Base-by-base conservation (phyloP, 179 eudicot genomes). In the Beta lomatogona region DNA sequence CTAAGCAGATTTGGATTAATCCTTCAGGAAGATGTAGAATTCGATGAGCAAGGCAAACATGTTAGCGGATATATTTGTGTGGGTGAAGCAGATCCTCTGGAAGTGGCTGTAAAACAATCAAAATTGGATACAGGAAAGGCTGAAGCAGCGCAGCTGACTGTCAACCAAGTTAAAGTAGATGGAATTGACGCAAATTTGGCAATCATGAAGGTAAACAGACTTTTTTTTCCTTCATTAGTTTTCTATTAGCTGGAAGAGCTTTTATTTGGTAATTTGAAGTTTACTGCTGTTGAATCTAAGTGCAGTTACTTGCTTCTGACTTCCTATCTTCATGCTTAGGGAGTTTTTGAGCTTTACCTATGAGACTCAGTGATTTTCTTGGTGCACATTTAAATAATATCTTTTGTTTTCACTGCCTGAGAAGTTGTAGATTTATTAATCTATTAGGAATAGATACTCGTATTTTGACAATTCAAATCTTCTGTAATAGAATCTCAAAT, bases 171-270 rank as follows among this genome's bases (percentile, higher is more conserved):
- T 76, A 94, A 92, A 93, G 94, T 93, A 70, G 98, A 94, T 73
- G 98, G 97, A 50, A 93, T 94, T 65, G 97, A 93, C 84, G 89
- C 93, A 64, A 94, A 94, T 87, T 84, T 94, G 82, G 97, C 93
- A 14, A 91, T 94, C 74, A 89, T 94, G 93, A 93, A 90, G 97
- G 98, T 94, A 76, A 68, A 6, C 21, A 15, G 36, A 36, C 11
- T 22, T 77, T 9, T 44, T 46, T 60, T 59, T 77, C 48, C 21
- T 50, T 65, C 31, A 22, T 44, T 44, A 4, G 48, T 14, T 4
- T 36, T 58, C 9, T 58, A 14, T 68, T 6, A 21, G 75, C 44
- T 15, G 31, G 57, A 53, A 77, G 22, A 50, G 80, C 73, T 65
- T 21, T 25, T 50, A 46, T 46, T 65, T 25, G 21, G 36, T 11